Evolutionary conservation across 139 green algal genomes (phyloP).

Genomic region (Eudorina sp.): DNA sequence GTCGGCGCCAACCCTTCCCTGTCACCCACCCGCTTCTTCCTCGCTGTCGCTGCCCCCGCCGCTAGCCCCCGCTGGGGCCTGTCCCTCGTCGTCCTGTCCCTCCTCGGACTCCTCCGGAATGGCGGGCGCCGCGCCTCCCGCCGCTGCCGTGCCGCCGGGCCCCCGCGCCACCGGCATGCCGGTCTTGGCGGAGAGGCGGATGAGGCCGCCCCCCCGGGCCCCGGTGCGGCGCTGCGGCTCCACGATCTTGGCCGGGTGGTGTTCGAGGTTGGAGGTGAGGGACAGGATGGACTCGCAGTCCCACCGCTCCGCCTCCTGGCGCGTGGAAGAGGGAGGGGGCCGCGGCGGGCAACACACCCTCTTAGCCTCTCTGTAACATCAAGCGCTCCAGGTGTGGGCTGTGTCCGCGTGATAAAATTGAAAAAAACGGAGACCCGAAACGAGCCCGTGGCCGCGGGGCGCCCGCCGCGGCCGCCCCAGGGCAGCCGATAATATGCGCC

Average conservation of each 20-base stretch:
- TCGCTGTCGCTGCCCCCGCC: constrained; percentile 21
- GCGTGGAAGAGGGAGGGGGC: background rate
- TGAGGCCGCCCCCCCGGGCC: constrained; percentile 38
- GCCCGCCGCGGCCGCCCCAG: no score
- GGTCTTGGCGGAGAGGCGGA: constrained; percentile 70
- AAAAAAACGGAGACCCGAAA: no score
- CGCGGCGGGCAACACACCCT: background rate
- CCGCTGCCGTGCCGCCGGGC: background rate
- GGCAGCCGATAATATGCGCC: no score
- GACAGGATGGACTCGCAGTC: constrained; percentile 93
- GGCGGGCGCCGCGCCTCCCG: background rate
- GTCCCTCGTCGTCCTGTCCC: constrained; percentile 24
- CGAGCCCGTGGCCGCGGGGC: no score
- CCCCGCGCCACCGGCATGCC: constrained; percentile 61
- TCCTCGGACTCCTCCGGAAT: constrained; percentile 37
- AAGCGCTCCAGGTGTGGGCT: no score
- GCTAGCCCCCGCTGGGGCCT: background rate
- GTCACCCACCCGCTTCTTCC: background rate
- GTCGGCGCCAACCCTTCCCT: constrained; percentile 13
- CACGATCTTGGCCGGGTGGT: constrained; percentile 84
- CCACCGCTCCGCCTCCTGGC: constrained; percentile 75
- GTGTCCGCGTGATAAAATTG: no score
- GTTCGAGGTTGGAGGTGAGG: constrained; percentile 85
- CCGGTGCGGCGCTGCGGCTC: constrained; percentile 53
- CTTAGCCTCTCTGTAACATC: no score